Evolutionary conservation across 75 land plant species (phyloP), one percentile per base, ranked within the genome.

Genomic region (Sequoiadendron giganteum): DNA sequence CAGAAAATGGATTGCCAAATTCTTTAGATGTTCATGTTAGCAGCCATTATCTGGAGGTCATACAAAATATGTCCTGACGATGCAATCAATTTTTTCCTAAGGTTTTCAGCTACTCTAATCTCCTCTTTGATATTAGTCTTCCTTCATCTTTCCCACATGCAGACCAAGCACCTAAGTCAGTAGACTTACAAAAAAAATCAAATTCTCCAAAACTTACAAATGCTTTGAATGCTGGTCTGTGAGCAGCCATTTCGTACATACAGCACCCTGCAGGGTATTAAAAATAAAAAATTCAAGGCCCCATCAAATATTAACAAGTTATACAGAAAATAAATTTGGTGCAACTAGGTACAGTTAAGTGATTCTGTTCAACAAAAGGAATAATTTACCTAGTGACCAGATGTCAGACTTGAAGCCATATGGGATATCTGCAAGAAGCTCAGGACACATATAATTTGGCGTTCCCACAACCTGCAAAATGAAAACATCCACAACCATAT

Each of bases 351-450:
- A 21, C 25, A 43, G 30, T 13, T 28, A 42, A n/a, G 76, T 52
- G 61, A 36, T 10, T 40, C 38, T 19, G 87, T 25, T 61, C 83
- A 68, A 58, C 6, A 45, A 8, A 55, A 72, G 88, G 58, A 38
- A 58, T 16, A 18, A 30, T n/a, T 87, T 89, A 96, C 98, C 98
- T 91, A 96, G 82, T 43, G 98, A 96, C 98, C 98, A 96, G 32
- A 96, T 95, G 85, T 96, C 98, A 82, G 98, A 96, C 86, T 96
- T 96, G 81, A 95, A 92, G 43, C 98, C 98, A 93, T 96, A 96
- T n/a, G 98, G 98, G 86, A 96, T 95, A 90, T 96, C 98, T 86
- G 98, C 98, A 90, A 96, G 98, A 88, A 96, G 94, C 87, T 96
- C 98, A 77, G 98, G 98, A 73, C 98, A 96, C 98, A 96, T 96